phyloP scores from a whole-genome alignment of 2,329 filamentous ascomycete genomes.

The Fusarium xylarioides region DNA sequence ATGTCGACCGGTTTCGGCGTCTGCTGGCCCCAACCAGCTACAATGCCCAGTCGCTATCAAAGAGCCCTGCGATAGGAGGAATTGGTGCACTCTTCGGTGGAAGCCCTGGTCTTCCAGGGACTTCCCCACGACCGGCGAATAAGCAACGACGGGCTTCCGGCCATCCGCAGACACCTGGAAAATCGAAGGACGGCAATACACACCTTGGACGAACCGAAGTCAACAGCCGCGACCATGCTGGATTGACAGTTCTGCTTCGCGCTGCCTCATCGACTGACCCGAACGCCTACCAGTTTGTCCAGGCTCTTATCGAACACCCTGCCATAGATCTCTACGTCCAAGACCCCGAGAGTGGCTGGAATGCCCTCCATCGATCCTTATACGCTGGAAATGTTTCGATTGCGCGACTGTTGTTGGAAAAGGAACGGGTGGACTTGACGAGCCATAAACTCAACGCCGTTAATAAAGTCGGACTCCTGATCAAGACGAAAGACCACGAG shows the following conservation, averaged over 20 bases:
- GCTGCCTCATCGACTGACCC: conserved; percentile 78
- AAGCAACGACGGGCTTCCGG: conserved; percentile 66
- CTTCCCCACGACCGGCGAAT: conserved; percentile 58
- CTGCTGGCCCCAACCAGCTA: conserved; percentile 78
- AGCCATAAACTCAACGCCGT: conserved; percentile 68
- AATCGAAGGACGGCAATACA: conserved; percentile 55
- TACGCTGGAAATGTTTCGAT: conserved; percentile 91
- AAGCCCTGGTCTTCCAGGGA: conserved; percentile 54
- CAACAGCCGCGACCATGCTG: conserved; percentile 84
- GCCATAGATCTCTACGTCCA: conserved; percentile 86
- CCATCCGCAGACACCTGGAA: conserved; percentile 54
- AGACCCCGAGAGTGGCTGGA: conserved; percentile 95
- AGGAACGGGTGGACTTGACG: conserved; percentile 73
- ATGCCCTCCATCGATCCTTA: conserved; percentile 87
- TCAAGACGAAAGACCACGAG: conserved; percentile 95
- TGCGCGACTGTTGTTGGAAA: conserved; percentile 81
- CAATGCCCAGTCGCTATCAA: conserved; percentile 63
- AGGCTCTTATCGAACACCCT: conserved; percentile 82
- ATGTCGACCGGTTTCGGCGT: conserved; percentile 94
- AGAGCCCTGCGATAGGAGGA: conserved; percentile 59
- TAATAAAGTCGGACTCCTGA: conserved; percentile 75
- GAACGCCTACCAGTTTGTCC: conserved; percentile 77
- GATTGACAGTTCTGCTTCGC: conserved; percentile 85
- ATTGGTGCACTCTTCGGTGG: conserved; percentile 46
- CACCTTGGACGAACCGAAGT: conserved; percentile 70